These are phyloP conservation scores for Aspergillus hancockii DNA, from an alignment of 495 filamentous ascomycete genomes.

Conservation along the genomic window DNA sequence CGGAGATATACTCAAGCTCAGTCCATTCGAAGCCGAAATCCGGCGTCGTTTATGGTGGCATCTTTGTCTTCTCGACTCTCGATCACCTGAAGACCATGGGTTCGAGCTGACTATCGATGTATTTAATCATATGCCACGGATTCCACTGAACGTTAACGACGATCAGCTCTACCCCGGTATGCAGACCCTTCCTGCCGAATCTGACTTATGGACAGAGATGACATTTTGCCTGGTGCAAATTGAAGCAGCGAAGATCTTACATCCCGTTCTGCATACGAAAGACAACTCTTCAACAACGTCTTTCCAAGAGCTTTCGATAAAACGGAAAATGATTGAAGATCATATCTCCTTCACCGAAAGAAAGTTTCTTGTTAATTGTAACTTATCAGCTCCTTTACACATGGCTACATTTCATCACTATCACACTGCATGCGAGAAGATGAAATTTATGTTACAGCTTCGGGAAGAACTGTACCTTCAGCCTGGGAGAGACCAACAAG, in stretches of 20 bases:
- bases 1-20: constrained; percentile 25
- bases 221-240: constrained; percentile 68
- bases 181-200: constrained; percentile 55
- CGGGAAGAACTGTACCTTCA: constrained; percentile 26
- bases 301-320: background rate
- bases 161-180: constrained; percentile 62
- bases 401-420: constrained; percentile 50
- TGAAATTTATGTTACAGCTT: constrained; percentile 29
- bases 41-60: constrained; percentile 37
- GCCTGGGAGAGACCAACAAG: constrained; percentile 16
- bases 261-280: background rate
- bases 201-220: constrained; percentile 70
- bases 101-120: constrained; percentile 50
- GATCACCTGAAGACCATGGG: constrained; percentile 27
- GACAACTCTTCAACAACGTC: background rate
- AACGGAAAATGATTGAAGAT: background rate
- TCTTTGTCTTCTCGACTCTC: constrained; percentile 26
- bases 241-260: constrained; percentile 31
- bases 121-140: constrained; percentile 62
- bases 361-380: background rate
- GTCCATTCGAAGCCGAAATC: constrained; percentile 36
- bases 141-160: constrained; percentile 76
- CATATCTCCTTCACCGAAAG: background rate
- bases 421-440: constrained; percentile 29
- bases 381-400: background rate